These are phyloP conservation scores for Cyclocybe cylindracea DNA, from an alignment of 768 basidiomycete species.

Conservation along the genomic window DNA sequence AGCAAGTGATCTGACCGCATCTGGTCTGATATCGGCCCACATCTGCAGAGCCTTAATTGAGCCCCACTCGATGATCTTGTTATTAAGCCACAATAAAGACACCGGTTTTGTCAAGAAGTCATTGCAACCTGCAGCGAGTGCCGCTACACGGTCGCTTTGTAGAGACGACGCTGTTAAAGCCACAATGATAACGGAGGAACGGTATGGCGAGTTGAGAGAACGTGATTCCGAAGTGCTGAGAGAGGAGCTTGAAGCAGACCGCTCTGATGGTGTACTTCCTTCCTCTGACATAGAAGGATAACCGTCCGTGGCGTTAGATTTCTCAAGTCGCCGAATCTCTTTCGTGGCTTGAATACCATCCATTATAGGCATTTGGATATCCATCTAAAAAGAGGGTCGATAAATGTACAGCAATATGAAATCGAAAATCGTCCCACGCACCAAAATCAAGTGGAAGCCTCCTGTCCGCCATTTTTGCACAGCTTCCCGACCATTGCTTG, in stretches of 20 bases:
- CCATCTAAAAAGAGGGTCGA: slow-evolving; percentile 68
- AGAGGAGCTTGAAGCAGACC: slow-evolving; percentile 30
- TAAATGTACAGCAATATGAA: slow-evolving; percentile 13
- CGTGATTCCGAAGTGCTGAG: slow-evolving; percentile 40
- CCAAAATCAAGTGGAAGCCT: slow-evolving; percentile 93
- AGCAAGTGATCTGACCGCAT: slow-evolving; percentile 41
- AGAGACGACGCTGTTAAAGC: slow-evolving; percentile 97
- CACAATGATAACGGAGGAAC: slow-evolving; percentile 96
- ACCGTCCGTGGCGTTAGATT: slow-evolving; percentile 59
- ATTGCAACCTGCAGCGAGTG: slow-evolving; percentile 98
- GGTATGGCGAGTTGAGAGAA: slow-evolving; percentile 65
- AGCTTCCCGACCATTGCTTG: slow-evolving; percentile 94
- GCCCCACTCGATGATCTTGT: slow-evolving; percentile 99
- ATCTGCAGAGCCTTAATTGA: slow-evolving; percentile 93
- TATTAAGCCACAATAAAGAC: slow-evolving; percentile 91
- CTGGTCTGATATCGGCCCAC: slow-evolving; percentile 83
- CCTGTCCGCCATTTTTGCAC: slow-evolving; percentile 94
- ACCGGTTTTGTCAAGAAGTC: slow-evolving; percentile 99
- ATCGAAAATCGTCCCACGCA: slow-evolving; percentile 40
- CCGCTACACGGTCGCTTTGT: slow-evolving; percentile 93
- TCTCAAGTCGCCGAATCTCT: slow-evolving; percentile 88
- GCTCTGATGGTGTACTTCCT: slow-evolving; percentile 52
- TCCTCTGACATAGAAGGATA: slow-evolving; percentile 69
- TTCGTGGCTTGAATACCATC: slow-evolving; percentile 97
- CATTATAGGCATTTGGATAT: slow-evolving; percentile 99